Base-by-base conservation (phyloP, 768 basidiomycete species). In the Phlebiopsis flavidoalba region DNA sequence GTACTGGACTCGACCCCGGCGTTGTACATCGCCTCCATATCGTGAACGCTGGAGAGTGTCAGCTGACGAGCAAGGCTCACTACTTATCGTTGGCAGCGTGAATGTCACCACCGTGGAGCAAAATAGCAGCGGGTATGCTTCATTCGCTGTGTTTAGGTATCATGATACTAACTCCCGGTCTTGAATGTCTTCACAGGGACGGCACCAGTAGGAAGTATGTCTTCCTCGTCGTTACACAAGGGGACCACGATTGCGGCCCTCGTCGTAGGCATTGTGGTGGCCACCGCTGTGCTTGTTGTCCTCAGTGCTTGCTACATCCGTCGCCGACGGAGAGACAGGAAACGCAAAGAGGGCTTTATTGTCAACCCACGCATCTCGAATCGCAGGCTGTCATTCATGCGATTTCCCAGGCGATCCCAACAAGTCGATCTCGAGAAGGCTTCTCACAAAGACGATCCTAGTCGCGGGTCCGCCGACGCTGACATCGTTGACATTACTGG, bases 221-320 rank as follows among this genome's bases (percentile, higher is more conserved):
- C 77, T 1, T 72, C 77, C 19, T 63, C 59, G 36, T 46, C 68
- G 5, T 8, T n/a, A 4, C 54, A 24, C 35, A 61, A 81, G 1
- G 73, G 74, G 61, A 87, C 88, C 47, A 84, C 87, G 1, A 83
- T 89, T 57, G 88, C 87, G 19, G 89, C 87, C 0, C 74, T 88
- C 33, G 79, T 78, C 10, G 75, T 91, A 1, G 86, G 83, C 2
- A 77, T 79, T 21, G 69, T 83, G 19, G 73, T 90, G 8, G 77
- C 79, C 26, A 75, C 84, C 65, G 57, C 86, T 31, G 60, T 84
- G 4, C 60, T 80, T 51, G 70, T 75, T 14, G 67, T 83, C 1
- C 77, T 79, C 62, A 81, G 74, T 63, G 74, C 78, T 60, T 73
- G 77, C 53, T 70, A 82, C 55, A 74, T 79, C 54, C 80, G 84